Evolutionary conservation across 2,329 filamentous ascomycete genomes (phyloP).

Genomic region (Elsinoe batatas): DNA sequence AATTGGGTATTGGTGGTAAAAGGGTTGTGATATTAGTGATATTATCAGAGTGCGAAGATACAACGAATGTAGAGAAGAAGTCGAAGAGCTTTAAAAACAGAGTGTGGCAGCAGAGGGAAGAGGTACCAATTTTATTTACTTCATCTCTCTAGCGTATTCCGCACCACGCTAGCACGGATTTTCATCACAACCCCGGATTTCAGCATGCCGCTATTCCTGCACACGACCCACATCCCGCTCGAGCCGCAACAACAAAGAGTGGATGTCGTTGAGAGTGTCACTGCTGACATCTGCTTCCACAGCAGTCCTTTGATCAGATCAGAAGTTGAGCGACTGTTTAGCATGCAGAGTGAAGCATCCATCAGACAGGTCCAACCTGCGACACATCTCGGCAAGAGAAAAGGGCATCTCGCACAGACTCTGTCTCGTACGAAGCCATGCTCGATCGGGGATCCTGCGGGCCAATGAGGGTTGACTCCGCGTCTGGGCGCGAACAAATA

Average conservation of each 20-base stretch:
- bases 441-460: constrained; percentile 3
- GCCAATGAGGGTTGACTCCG: too few relatives aligned
- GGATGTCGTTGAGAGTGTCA: too few relatives aligned
- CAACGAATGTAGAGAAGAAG: constrained; percentile 4
- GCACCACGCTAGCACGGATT: background rate
- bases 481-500: background rate
- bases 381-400: background rate
- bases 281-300: too few relatives aligned
- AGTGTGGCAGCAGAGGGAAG: background rate
- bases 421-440: constrained; percentile 10
- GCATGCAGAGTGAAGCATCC: background rate
- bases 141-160: background rate
- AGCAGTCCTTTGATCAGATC: too few relatives aligned
- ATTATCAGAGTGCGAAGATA: background rate
- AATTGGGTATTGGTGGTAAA: constrained; percentile 6
- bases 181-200: constrained; percentile 10
- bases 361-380: background rate
- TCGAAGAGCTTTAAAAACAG: constrained; percentile 1
- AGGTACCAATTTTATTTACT: constrained; percentile 11
- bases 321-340: too few relatives aligned
- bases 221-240: background rate
- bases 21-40: background rate
- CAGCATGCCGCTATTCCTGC: background rate
- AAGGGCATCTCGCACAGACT: background rate
- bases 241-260: constrained; percentile 5